A percentile compares a stretch with the other conserved stretches of the same genome.
These are phyloP conservation scores for Dioscorea dumetorum DNA, from an alignment of 106 monocot genomes.

Conservation along the genomic window DNA sequence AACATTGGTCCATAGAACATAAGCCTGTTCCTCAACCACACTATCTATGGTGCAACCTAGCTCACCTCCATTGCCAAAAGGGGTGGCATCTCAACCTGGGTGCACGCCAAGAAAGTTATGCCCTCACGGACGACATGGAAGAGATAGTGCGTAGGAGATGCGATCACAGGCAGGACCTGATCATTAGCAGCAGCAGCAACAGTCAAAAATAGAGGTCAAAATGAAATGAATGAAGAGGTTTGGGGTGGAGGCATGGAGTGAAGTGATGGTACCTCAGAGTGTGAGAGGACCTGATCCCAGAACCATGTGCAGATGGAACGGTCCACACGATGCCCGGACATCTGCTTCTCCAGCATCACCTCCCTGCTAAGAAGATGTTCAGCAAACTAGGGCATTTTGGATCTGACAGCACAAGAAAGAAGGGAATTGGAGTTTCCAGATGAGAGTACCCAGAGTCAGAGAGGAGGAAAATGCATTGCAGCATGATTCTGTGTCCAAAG, in stretches of 20 bases:
- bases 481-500: slow-evolving; percentile 17
- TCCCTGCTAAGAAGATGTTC: slow-evolving; percentile 41
- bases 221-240: too few relatives aligned
- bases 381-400: background rate
- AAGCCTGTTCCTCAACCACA: background rate
- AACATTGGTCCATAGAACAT: background rate
- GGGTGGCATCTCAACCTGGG: slow-evolving; percentile 93
- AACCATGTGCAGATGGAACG: slow-evolving; percentile 90
- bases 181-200: background rate
- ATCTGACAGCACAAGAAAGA: background rate
- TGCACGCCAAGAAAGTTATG: slow-evolving; percentile 78
- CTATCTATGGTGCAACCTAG: too few relatives aligned
- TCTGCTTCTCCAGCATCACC: slow-evolving; percentile 97
- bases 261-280: slow-evolving; percentile 48
- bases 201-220: too few relatives aligned
- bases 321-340: slow-evolving; percentile 74
- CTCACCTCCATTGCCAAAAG: slow-evolving; percentile 80
- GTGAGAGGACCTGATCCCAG: slow-evolving; percentile 64
- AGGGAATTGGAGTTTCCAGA: background rate
- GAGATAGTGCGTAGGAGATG: slow-evolving; percentile 89
- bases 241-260: too few relatives aligned
- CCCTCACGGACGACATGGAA: slow-evolving; percentile 77
- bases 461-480: slow-evolving; percentile 88
- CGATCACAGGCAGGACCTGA: slow-evolving; percentile 72
- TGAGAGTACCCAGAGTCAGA: slow-evolving; percentile 70